Evolutionary conservation across 2,329 filamentous ascomycete species (phyloP), one percentile per base, ranked within the genome.

Genomic region (Talaromyces verruculosus): DNA sequence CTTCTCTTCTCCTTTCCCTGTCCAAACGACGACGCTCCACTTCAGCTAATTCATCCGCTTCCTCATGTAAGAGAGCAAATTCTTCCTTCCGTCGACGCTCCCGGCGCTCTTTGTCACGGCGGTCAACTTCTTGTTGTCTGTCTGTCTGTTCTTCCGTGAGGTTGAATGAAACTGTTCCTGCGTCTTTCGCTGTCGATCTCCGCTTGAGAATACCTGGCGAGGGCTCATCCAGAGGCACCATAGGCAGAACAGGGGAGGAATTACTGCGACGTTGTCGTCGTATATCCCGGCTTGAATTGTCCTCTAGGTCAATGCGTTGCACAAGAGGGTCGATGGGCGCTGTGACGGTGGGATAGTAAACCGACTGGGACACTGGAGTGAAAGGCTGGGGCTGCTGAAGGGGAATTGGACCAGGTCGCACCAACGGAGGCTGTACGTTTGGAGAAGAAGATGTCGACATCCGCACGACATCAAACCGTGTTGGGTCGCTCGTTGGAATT

Each of bases 301-400:
- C 45, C 47, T 49, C 63, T 15, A 60, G 35, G 37, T 17, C 17
- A 17, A 33, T n/a, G 22, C 33, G 62, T 65, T 55, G 51, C n/a
- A 39, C 28, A 19, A 58, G 74, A 65, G 81, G 81, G 17, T 79
- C 74, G 1, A 80, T 75, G 51, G 79, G 77, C 2, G 78, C 78
- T 28, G 71, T 75, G 10, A 76, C 74, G 67, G 83, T 80, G 4
- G 78, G 78, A 22, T 79, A 84, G 71, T 92, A 91, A 0, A 93
- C 84, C 19, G 86, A 85, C 68, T 86, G 85, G 43, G 89, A 88
- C 2, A 96, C 87, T 0, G 91, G 91, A 2, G 85, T 83, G 66
- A 91, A 85, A 1, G 93, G 93, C 71, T 93, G 89, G 2, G 93
- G 93, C 71, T 96, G 92, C 75, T 95, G 90, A n/a, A 97, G 83